These are phyloP conservation scores for Chytriomyces sp. DNA, from an alignment of 192 early-diverging fungal species.

Conservation along the genomic window DNA sequence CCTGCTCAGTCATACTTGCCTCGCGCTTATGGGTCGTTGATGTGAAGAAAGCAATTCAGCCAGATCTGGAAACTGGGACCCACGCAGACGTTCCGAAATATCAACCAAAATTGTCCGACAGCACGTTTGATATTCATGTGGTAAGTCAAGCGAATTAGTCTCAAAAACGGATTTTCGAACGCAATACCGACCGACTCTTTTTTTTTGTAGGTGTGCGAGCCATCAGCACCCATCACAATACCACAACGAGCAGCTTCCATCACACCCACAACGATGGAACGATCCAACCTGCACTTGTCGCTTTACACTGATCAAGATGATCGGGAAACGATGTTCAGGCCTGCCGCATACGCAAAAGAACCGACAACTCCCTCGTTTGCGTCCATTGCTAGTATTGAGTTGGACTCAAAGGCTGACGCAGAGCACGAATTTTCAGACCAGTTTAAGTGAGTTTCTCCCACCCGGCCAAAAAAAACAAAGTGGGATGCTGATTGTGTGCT, in stretches of 20 bases:
- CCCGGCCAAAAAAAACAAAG: neutral
- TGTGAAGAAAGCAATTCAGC: neutral
- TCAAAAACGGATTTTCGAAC: neutral
- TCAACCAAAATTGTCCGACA: neutral
- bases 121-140: constrained; percentile 2
- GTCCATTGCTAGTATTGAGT: neutral
- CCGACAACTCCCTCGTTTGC: neutral
- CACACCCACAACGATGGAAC: neutral
- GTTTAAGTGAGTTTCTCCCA: neutral
- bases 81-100: neutral
- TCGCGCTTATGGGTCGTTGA: neutral
- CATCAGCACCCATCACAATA: neutral
- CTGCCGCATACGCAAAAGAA: neutral
- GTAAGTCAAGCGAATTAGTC: neutral
- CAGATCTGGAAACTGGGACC: neutral
- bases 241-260: neutral
- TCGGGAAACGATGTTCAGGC: neutral
- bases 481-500: neutral
- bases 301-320: neutral
- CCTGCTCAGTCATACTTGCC: neutral
- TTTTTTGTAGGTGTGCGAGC: neutral
- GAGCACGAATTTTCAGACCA: neutral
- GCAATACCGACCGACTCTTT: neutral
- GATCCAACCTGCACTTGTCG: neutral
- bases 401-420: neutral